Evolutionary conservation across 2,329 filamentous ascomycete genomes (phyloP).

Genomic region (Xylaria sp.): DNA sequence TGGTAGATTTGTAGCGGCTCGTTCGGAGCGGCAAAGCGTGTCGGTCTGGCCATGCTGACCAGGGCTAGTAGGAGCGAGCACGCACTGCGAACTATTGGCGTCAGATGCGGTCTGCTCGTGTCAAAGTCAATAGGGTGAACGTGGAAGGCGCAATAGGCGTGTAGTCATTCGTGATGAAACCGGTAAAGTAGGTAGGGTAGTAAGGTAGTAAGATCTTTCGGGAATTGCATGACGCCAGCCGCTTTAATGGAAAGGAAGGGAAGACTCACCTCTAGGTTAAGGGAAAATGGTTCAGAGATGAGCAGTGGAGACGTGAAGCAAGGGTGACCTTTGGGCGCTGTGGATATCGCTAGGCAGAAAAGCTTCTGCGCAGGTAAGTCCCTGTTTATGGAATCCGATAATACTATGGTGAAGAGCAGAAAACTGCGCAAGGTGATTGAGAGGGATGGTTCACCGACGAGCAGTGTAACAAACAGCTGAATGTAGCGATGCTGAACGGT

Average conservation of each 20-base stretch:
- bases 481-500: constrained; percentile 19
- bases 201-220: constrained; percentile 18
- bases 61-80: constrained; percentile 19
- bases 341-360: constrained; percentile 37
- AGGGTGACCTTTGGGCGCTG: constrained; percentile 48
- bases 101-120: not conserved
- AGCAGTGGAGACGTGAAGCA: constrained; percentile 50
- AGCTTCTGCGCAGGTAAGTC: constrained; percentile 27
- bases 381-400: constrained; percentile 11
- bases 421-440: constrained; percentile 16
- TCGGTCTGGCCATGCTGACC: constrained; percentile 66
- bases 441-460: not conserved
- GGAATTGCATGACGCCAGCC: constrained; percentile 41
- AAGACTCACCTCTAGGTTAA: constrained; percentile 44
- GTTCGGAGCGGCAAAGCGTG: constrained; percentile 58
- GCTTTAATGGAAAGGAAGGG: constrained; percentile 36
- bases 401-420: constrained; percentile 10
- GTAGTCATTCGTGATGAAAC: constrained; percentile 24
- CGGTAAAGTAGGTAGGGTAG: constrained; percentile 18
- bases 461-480: constrained; percentile 26
- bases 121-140: constrained; percentile 23
- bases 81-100: constrained; percentile 5
- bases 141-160: constrained; percentile 15
- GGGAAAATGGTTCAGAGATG: constrained; percentile 46
- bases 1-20: constrained; percentile 65